Evolutionary conservation across 2,329 filamentous ascomycete species (phyloP).

Genomic region (Dactylonectria macrodidyma): DNA sequence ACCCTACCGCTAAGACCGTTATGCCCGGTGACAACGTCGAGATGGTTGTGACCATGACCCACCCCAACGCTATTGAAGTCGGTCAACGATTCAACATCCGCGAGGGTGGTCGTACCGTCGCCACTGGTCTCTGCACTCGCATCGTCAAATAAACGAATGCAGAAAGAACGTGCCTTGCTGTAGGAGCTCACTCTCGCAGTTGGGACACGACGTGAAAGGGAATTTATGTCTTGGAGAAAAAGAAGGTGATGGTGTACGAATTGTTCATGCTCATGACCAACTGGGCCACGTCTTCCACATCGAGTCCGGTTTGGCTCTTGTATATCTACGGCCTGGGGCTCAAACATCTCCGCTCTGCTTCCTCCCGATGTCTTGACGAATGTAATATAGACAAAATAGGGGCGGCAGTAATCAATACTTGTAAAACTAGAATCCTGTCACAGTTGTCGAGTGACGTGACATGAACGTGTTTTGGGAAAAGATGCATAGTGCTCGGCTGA

Average conservation of each 20-base stretch:
- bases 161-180: conserved; percentile 15
- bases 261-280: conserved; percentile 48
- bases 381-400: conserved; percentile 52
- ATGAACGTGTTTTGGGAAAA: too few species aligned
- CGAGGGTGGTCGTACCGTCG: conserved; percentile 93
- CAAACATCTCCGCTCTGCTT: conserved; percentile 61
- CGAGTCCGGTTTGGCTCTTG: conserved; percentile 53
- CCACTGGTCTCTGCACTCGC: conserved; percentile 85
- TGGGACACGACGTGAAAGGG: neutral
- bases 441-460: neutral
- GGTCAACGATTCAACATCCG: conserved; percentile 98
- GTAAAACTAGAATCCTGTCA: conserved; percentile 41
- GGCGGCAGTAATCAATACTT: conserved; percentile 51
- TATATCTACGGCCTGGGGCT: conserved; percentile 54
- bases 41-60: conserved; percentile 90
- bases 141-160: conserved; percentile 69
- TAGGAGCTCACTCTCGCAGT: conserved; percentile 7
- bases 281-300: conserved; percentile 45
- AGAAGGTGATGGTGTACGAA: conserved; percentile 45
- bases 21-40: conserved; percentile 99
- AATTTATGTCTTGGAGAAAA: conserved; percentile 15
- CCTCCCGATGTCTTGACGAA: conserved; percentile 56
- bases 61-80: conserved; percentile 88
- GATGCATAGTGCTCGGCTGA: neutral
- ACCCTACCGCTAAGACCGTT: conserved; percentile 82